Evolutionary conservation across 140 eudicot genomes (phyloP).

Genomic region (Flaveria floridana): DNA sequence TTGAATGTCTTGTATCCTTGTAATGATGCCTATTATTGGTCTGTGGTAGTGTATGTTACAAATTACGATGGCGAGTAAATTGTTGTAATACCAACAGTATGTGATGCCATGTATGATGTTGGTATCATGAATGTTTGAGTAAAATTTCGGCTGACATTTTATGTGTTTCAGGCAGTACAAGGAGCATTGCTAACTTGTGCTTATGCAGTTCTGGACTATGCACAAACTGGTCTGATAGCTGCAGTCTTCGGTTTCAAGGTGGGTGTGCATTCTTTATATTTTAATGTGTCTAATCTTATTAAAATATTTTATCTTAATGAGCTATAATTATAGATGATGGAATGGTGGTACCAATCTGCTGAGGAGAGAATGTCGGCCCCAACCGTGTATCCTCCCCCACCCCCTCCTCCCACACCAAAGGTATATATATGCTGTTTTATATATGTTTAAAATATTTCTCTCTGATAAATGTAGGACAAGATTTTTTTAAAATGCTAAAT

Average conservation of each 20-base stretch:
- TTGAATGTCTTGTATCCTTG: background rate
- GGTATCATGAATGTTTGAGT: background rate
- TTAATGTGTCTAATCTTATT: background rate
- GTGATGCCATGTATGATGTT: background rate
- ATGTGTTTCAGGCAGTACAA: conserved; percentile 65
- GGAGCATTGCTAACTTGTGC: conserved; percentile 75
- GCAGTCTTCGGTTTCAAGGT: conserved; percentile 97
- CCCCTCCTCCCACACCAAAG: conserved; percentile 98
- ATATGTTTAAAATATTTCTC: background rate
- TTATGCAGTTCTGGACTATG: conserved; percentile 91
- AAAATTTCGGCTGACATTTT: background rate
- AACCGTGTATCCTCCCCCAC: conserved; percentile 98
- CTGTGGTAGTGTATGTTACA: background rate
- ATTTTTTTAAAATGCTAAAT: background rate
- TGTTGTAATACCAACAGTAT: background rate
- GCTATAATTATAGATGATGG: conserved; percentile 75
- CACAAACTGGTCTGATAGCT: conserved; percentile 97
- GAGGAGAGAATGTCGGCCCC: conserved; percentile 99
- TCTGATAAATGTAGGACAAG: background rate
- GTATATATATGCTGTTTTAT: conserved; percentile 24
- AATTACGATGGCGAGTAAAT: background rate
- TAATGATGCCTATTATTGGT: background rate
- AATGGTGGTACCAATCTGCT: conserved; percentile 99
- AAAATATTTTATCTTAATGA: conserved; percentile 12
- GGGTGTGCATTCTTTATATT: conserved; percentile 21